These are phyloP conservation scores for Botrytis hyacinthi DNA, from an alignment of 2,329 filamentous ascomycete species.

Conservation along the genomic window DNA sequence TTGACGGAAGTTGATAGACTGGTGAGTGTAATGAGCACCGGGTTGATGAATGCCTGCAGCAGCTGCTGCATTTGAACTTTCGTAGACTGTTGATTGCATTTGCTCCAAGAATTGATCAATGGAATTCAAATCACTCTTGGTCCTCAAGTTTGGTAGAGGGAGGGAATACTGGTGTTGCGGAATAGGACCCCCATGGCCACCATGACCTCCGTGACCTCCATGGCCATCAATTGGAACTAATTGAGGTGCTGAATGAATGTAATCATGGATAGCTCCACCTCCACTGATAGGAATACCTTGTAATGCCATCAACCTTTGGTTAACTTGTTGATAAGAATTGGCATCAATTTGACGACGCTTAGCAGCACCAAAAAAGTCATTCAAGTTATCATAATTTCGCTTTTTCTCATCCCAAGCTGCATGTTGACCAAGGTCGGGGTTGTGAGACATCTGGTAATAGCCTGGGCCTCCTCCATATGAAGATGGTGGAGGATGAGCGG, in stretches of 20 bases:
- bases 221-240: constrained; percentile 55
- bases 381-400: constrained; percentile 78
- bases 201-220: constrained; percentile 44
- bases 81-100: constrained; percentile 94
- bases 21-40: constrained; percentile 62
- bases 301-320: constrained; percentile 79
- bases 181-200: constrained; percentile 47
- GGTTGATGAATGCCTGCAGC: constrained; percentile 75
- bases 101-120: constrained; percentile 95
- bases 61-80: constrained; percentile 80
- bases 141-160: constrained; percentile 83
- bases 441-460: constrained; percentile 70
- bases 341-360: constrained; percentile 92
- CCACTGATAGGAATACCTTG: constrained; percentile 64
- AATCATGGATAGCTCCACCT: constrained; percentile 53
- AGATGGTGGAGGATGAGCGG: constrained; percentile 46
- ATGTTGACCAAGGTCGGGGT: constrained; percentile 66
- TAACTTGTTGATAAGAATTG: constrained; percentile 84
- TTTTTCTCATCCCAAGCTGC: constrained; percentile 69
- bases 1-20: constrained; percentile 54
- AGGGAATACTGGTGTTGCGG: constrained; percentile 80
- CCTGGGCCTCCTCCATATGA: constrained; percentile 62
- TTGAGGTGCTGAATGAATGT: constrained; percentile 52
- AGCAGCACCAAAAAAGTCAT: constrained; percentile 90
- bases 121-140: constrained; percentile 89